Evolutionary conservation across 805 yeast species (phyloP), one percentile per base, ranked within the genome.

Genomic region (Novakomyces olei): DNA sequence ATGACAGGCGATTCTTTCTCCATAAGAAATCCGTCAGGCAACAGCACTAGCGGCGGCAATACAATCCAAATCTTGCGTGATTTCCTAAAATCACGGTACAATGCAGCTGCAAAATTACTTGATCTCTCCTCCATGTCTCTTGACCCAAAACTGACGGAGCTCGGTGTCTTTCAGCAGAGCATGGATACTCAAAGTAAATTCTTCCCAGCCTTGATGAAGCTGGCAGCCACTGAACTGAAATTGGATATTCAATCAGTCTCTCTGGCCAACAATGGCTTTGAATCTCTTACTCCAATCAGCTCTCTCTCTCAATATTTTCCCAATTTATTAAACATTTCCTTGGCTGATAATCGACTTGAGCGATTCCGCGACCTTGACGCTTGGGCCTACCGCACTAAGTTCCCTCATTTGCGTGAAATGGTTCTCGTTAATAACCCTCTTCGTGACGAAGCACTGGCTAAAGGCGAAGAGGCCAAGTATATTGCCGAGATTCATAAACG

Each of bases 131-230:
- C 56, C 34, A 67, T 81, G 46, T 63, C 65, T 36, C 61, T 61
- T 26, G 96, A 79, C 47, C 72, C 65, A 19, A 58, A 53, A 7
- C 57, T 85, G 26, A 54, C 51, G 8, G 54, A 61, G 14, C 63
- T 62, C 38, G 92, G 92, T 0, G 57, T 79, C 39, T 63, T 67
- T 10, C 55, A 70, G 4, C 55, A 65, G 10, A 52, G 69, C 7
- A 69, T 78, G 1, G 31, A 37, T 16, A 35, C 42, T 5, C 63
- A 72, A 22, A 63, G 83, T 9, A 88, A 85, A 51, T 72, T 81
- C 64, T 80, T 85, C 50, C 75, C 80, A 7, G 96, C 96, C 1
- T 54, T 88, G 41, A 68, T 85, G 75, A 77, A 74, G 47, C 53
- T 85, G 5, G 92, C 92, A 1, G 53, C 58, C 3, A 6, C 20